phyloP scores from a whole-genome alignment of 2,329 filamentous ascomycete genomes.

The Fusarium nematophilum region DNA sequence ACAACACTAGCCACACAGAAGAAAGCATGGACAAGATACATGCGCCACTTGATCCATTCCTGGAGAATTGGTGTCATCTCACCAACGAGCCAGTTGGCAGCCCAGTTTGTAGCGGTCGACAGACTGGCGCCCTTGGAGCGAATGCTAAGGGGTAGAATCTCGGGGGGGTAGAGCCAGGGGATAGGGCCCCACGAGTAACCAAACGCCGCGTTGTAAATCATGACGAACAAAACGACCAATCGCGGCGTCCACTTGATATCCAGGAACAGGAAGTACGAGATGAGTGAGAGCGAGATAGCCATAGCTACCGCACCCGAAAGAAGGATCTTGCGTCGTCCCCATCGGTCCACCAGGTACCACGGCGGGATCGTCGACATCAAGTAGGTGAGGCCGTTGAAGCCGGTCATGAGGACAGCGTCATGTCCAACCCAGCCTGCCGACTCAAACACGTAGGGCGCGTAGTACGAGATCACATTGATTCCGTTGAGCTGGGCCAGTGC shows the following conservation, averaged over 20 bases:
- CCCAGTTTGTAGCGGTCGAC: constrained; percentile 97
- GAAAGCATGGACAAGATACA: constrained; percentile 96
- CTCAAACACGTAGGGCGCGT: constrained; percentile 95
- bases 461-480: constrained; percentile 99
- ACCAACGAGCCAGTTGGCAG: constrained; percentile 97
- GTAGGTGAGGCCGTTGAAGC: constrained; percentile 92
- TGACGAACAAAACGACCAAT: constrained; percentile 92
- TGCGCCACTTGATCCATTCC: constrained; percentile 89
- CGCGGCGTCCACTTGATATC: constrained; percentile 82
- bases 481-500: constrained; percentile 96
- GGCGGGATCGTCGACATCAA: constrained; percentile 92
- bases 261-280: constrained; percentile 96
- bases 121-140: constrained; percentile 96
- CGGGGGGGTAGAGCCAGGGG: constrained; percentile 98
- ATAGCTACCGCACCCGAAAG: constrained; percentile 91
- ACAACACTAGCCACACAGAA: constrained; percentile 97
- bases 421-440: constrained; percentile 95
- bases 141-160: constrained; percentile 96
- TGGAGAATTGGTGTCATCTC: constrained; percentile 95
- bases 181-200: constrained; percentile 97
- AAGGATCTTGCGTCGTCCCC: constrained; percentile 89
- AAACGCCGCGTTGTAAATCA: constrained; percentile 98
- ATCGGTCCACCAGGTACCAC: constrained; percentile 95
- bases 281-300: constrained; percentile 86
- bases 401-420: constrained; percentile 94